Evolutionary conservation across 169 alveolate species (phyloP), one percentile per base, ranked within the genome.

Genomic region (Plasmodium berghei): DNA sequence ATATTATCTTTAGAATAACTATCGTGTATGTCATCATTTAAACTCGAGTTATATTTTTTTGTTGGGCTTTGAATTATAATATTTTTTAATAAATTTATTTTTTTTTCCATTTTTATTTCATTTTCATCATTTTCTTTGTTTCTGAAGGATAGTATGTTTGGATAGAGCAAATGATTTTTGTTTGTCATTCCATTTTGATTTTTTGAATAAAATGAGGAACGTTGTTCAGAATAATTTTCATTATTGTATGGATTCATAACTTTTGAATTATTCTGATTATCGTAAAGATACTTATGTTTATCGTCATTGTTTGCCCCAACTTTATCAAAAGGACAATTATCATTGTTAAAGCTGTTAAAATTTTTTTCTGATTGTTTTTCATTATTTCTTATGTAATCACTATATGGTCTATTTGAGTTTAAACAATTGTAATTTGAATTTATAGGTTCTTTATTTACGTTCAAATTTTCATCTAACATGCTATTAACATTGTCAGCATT

Each of bases 121-220:
- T 67, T 72, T 9, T 83, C 90, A 9, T 83, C 90, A n/a, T 83
- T 83, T 83, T 83, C 71, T 54, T 67, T 83, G 45, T 83, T 66
- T 61, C 72, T 22, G 8, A 67, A 71, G n/a, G 59, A 54, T 58
- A 59, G 66, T 10, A 45, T 20, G 34, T 83, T 67, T 9, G 55
- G 83, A 18, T 54, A 54, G 46, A 83, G 45, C 22, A 83, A 26
- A 18, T 18, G n/a, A 16, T 24, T 46, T 18, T 73, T 59, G 26
- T 66, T 16, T 42, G 5, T 34, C 8, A 40, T 1, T 3, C 40
- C 16, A 40, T 12, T 9, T 24, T 5, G 42, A 16, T 46, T 16
- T 16, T 42, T 8, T 14, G 49, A 1, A 49, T 20, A 0, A 24
- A n/a, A 5, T 52, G 40, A 24, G 20, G 3, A 14, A 0, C 49